Evolutionary conservation across 2,329 filamentous ascomycete species (phyloP).

Genomic region (Nigrograna mackinnonii): DNA sequence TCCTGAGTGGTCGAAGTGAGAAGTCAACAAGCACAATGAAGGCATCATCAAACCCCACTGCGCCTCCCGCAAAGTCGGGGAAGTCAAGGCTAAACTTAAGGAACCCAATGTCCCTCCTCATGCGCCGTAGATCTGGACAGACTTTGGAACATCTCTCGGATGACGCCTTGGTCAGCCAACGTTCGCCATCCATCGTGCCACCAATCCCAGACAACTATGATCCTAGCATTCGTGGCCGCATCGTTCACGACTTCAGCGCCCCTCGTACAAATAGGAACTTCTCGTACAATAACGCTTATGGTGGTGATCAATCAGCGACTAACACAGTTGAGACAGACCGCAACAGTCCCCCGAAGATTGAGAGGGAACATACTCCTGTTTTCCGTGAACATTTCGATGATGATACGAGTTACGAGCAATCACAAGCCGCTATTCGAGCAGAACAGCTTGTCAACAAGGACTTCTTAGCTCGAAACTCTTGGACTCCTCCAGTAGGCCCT

Average conservation of each 20-base stretch:
- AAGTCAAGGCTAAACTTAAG: conserved; percentile 60
- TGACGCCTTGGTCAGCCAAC: conserved; percentile 54
- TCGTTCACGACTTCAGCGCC: conserved; percentile 68
- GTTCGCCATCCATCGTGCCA: conserved; percentile 46
- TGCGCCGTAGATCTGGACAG: conserved; percentile 60
- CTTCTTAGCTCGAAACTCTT: conserved; percentile 49
- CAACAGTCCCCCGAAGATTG: conserved; percentile 38
- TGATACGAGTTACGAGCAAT: conserved; percentile 44
- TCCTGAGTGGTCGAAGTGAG: conserved; percentile 34
- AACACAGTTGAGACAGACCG: conserved; percentile 18
- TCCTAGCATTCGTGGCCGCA: conserved; percentile 64
- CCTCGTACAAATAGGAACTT: conserved; percentile 54
- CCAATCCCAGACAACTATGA: conserved; percentile 65
- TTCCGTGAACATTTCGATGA: conserved; percentile 67
- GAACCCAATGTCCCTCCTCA: conserved; percentile 64
- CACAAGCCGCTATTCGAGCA: conserved; percentile 48
- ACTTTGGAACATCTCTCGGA: conserved; percentile 50
- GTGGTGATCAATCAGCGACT: conserved; percentile 13
- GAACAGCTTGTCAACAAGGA: conserved; percentile 53
- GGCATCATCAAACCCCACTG: conserved; percentile 17
- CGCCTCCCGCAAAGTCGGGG: conserved; percentile 32
- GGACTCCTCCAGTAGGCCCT: conserved; percentile 20
- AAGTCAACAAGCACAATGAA: conserved; percentile 29
- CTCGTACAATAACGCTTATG: conserved; percentile 37
- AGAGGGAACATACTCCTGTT: conserved; percentile 57